Percentiles rank a stretch among this genome's conserved stretches.
phyloP scores from a whole-genome alignment of 208 protist genomes.

The Trypanosoma theileri region DNA sequence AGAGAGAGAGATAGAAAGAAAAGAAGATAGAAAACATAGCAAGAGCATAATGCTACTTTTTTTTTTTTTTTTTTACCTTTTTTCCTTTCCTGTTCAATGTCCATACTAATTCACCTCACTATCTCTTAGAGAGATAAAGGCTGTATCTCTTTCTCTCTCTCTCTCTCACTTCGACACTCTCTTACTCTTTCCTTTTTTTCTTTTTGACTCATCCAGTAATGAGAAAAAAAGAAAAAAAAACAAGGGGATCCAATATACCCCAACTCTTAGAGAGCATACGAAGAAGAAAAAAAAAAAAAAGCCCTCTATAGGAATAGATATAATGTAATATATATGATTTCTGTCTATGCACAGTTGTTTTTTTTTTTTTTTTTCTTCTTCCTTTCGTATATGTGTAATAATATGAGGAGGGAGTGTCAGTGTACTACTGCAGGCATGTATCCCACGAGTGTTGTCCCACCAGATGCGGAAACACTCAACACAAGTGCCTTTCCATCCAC shows the following conservation, averaged over 20 bases:
- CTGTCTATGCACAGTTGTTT: not conserved
- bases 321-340: slow-evolving; percentile 4
- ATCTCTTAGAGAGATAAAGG: too few species aligned
- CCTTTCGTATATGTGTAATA: not conserved
- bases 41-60: too few species aligned
- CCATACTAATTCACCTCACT: too few species aligned
- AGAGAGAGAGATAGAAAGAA: too few species aligned
- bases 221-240: not conserved
- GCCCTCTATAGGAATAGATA: not conserved
- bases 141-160: too few species aligned
- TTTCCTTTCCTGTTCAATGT: too few species aligned
- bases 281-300: not conserved
- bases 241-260: not conserved
- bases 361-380: not conserved
- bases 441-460: slow-evolving; percentile 59
- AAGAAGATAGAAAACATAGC: too few species aligned
- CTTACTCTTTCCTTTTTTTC: too few species aligned
- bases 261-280: not conserved
- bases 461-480: slow-evolving; percentile 50
- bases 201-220: too few species aligned
- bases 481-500: slow-evolving; percentile 57
- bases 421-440: slow-evolving; percentile 66
- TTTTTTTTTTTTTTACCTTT: too few species aligned
- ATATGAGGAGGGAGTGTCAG: not conserved
- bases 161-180: too few species aligned